Evolutionary conservation across 768 basidiomycete species (phyloP).

Genomic region (Boletus rufocinnamomeus): DNA sequence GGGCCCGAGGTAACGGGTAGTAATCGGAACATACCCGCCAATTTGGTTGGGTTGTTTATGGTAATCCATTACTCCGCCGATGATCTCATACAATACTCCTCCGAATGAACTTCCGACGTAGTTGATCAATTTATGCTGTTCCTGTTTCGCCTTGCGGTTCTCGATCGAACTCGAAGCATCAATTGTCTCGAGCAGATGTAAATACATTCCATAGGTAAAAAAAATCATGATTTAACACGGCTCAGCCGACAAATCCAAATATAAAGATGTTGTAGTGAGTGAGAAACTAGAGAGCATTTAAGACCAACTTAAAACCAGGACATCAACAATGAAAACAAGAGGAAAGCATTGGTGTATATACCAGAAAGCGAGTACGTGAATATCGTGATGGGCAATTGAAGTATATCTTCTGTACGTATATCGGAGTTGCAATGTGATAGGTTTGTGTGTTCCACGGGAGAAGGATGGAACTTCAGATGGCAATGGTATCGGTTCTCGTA

Average conservation of each 20-base stretch:
- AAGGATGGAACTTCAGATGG: not conserved
- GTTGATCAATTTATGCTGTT: no score
- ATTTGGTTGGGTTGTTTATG: no score
- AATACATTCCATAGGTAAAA: slow-evolving; percentile 3
- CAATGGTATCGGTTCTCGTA: not conserved
- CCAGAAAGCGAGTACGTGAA: slow-evolving; percentile 15
- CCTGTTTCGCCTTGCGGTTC: not conserved
- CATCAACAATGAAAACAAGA: slow-evolving; percentile 16
- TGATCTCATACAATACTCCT: not conserved
- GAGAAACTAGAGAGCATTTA: slow-evolving; percentile 4
- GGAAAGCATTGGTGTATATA: slow-evolving; percentile 16
- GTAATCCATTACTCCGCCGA: not conserved
- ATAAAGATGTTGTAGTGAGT: not conserved
- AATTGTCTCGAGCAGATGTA: not conserved
- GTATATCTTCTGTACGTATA: slow-evolving; percentile 12
- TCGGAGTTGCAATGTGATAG: not conserved
- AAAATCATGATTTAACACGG: slow-evolving; percentile 8
- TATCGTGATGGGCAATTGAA: slow-evolving; percentile 12
- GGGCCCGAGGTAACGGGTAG: no score
- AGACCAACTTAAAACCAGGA: slow-evolving; percentile 7
- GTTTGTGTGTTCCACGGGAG: slow-evolving; percentile 5
- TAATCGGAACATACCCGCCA: not conserved
- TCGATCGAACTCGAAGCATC: not conserved
- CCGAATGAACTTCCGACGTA: not conserved
- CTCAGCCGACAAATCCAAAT: slow-evolving; percentile 17